phyloP scores from a whole-genome alignment of 352 stramenopile genomes.

The Phytophthora ramorum region DNA sequence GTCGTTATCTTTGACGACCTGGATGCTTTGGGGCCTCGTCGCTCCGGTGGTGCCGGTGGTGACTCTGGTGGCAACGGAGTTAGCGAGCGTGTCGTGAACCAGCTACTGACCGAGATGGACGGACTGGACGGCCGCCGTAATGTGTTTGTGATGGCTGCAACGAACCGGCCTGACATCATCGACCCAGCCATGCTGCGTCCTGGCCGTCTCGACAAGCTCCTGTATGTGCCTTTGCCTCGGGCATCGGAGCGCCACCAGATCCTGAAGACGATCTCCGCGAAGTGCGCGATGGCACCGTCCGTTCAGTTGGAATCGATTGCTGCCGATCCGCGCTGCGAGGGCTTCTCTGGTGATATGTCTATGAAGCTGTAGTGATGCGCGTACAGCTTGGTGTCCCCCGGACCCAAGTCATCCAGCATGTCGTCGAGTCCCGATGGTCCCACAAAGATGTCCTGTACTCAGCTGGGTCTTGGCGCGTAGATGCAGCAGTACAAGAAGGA shows the following conservation, averaged over 20 bases:
- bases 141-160: slow-evolving; percentile 97
- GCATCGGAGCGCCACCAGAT: slow-evolving; percentile 87
- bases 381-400: no score
- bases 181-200: slow-evolving; percentile 99
- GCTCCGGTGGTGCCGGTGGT: slow-evolving; percentile 69
- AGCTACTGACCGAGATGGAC: slow-evolving; percentile 99
- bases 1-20: slow-evolving; percentile 99
- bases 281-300: slow-evolving; percentile 60
- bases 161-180: slow-evolving; percentile 98
- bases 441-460: no score
- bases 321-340: slow-evolving; percentile 85
- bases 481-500: no score
- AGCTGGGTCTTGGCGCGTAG: no score
- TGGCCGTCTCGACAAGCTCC: slow-evolving; percentile 97
- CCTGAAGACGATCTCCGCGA: slow-evolving; percentile 90
- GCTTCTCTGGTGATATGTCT: slow-evolving; percentile 98
- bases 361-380: no score
- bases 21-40: slow-evolving; percentile 96
- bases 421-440: no score
- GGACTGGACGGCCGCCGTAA: slow-evolving; percentile 95
- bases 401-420: no score
- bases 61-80: slow-evolving; percentile 88
- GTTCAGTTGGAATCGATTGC: slow-evolving; percentile 94
- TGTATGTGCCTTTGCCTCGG: slow-evolving; percentile 97
- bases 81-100: slow-evolving; percentile 96